These are phyloP conservation scores for Melampsora abietis-canadensis DNA, from an alignment of 1,284 basidiomycete species.

Conservation along the genomic window DNA sequence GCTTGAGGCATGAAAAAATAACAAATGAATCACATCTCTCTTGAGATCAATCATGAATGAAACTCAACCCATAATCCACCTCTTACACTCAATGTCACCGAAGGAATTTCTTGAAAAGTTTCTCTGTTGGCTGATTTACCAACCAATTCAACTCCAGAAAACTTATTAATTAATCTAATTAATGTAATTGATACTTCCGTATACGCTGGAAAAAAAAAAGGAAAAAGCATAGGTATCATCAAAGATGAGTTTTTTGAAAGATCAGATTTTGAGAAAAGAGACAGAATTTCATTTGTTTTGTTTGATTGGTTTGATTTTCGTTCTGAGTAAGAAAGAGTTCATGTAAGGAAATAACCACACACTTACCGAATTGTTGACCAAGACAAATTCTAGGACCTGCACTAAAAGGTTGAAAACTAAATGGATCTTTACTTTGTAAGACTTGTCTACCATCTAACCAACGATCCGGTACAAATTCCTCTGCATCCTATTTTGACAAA, in stretches of 20 bases:
- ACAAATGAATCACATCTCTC: background rate
- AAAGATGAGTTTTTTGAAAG: background rate
- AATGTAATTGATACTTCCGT: conserved; percentile 70
- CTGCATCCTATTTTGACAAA: conserved; percentile 58
- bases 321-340: too few species aligned
- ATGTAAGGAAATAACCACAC: too few species aligned
- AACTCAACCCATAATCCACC: conserved; percentile 28
- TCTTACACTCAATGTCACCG: conserved; percentile 23
- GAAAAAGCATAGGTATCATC: too few species aligned
- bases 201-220: conserved; percentile 54
- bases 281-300: too few species aligned
- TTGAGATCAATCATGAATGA: conserved; percentile 6
- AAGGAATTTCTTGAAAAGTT: conserved; percentile 11
- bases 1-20: too few species aligned
- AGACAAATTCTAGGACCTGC: conserved; percentile 56
- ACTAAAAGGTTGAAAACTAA: conserved; percentile 46
- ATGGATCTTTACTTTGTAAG: conserved; percentile 40
- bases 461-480: conserved; percentile 68
- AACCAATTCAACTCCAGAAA: conserved; percentile 61
- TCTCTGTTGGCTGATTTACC: background rate
- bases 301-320: too few species aligned
- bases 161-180: conserved; percentile 64
- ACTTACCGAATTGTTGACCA: conserved; percentile 63
- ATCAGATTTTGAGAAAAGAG: background rate
- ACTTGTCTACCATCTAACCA: conserved; percentile 44